These are phyloP conservation scores for Trichophaea hybrida DNA, from an alignment of 2,329 filamentous ascomycete species.

Conservation along the genomic window DNA sequence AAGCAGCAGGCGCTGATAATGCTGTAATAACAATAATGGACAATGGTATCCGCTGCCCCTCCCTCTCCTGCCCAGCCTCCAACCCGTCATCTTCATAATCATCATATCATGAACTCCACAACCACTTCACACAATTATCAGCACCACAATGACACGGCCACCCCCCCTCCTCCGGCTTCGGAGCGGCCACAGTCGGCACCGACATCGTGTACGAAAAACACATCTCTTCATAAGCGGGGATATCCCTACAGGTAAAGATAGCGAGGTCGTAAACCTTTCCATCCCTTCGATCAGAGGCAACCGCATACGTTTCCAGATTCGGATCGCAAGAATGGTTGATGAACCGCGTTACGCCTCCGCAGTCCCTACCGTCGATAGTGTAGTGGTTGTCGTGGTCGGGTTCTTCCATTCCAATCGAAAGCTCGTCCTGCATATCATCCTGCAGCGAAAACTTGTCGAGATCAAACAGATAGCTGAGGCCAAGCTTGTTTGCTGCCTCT, in stretches of 20 bases:
- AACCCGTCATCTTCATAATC: too few species aligned
- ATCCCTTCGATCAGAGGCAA: constrained; percentile 63
- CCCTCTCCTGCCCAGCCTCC: too few species aligned
- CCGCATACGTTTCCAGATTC: constrained; percentile 64
- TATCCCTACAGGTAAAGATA: constrained; percentile 56
- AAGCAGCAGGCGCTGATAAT: too few species aligned
- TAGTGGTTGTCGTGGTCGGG: not conserved
- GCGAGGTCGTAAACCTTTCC: constrained; percentile 62
- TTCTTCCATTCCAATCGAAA: not conserved
- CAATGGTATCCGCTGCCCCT: too few species aligned
- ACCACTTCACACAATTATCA: constrained; percentile 39
- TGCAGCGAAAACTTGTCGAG: constrained; percentile 60
- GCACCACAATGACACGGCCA: constrained; percentile 44
- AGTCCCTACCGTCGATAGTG: constrained; percentile 52
- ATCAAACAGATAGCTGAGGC: constrained; percentile 64
- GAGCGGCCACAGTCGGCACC: constrained; percentile 35
- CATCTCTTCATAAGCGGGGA: constrained; percentile 51
- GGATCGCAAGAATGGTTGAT: constrained; percentile 74
- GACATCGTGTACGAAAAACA: constrained; percentile 62
- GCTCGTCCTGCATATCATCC: not conserved
- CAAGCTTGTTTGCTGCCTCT: constrained; percentile 42
- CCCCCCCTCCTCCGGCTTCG: constrained; percentile 16
- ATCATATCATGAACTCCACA: not conserved
- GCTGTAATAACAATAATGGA: too few species aligned
- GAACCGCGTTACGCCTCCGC: constrained; percentile 64